Evolutionary conservation across 345 rosid genomes (phyloP), one percentile per base, ranked within the genome.

Genomic region (Bruguiera sexangula): DNA sequence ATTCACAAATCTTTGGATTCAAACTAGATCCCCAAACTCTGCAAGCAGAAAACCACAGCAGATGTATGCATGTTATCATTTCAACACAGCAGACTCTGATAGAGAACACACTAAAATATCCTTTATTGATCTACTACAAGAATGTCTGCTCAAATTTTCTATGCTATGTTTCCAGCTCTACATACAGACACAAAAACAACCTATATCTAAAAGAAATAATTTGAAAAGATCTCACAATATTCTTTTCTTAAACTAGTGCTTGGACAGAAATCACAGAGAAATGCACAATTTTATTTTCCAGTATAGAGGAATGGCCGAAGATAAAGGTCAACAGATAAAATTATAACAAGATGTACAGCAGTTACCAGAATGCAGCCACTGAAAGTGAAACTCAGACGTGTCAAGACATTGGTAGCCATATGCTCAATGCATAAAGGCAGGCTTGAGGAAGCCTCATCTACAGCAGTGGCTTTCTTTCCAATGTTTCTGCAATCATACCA

Each of bases 291-390:
- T 43, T 22, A 62, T 31, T 11, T 55, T 16, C 50, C 52, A 24
- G 13, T 22, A 24, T 4, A 64, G 10, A 21, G 60, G 30, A 54
- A 26, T 16, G 54, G 34, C 19, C 37, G 69, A 8, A 63, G 36
- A 43, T 39, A 61, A 24, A 32, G 53, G 51, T 24, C 32, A 63
- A 27, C 36, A 66, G 27, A 27, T 48, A 63, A 34, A 62, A 31
- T 43, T 55, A 68, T 24, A 22, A 46, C 30, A 15, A 64, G 58
- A 43, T 39, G 26, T 56, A 30, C 4, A 60, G 65, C 56, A 76
- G 46, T 78, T 90, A 92, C 99, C 94, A 92, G 83, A 80, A 92
- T 82, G 83, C 98, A 92, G 85, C 79, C 76, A 67, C 84, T 84
- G 81, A 95, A 92, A 81, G 82, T 56, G 73, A 86, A 89, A 81